Evolutionary conservation across 352 stramenopile genomes (phyloP).

Genomic region (Pythium dissimile): DNA sequence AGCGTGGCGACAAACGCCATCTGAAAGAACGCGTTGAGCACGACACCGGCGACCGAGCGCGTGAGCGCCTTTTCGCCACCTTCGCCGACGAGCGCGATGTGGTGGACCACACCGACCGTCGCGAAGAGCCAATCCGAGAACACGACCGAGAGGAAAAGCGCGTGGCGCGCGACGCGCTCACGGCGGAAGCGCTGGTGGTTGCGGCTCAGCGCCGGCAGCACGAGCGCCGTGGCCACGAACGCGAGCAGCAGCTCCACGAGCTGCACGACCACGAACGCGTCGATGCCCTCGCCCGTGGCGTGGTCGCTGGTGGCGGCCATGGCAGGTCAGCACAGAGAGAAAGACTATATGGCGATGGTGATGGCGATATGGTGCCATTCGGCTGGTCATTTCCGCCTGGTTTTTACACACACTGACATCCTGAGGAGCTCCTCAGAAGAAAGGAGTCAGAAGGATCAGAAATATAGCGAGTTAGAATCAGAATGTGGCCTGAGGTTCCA

Average conservation of each 20-base stretch:
- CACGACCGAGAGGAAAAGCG: slow-evolving; percentile 49
- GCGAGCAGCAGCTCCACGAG: slow-evolving; percentile 25
- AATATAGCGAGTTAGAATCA: too few relatives aligned
- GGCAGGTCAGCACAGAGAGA: background rate
- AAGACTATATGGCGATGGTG: background rate
- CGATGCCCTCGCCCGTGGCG: background rate
- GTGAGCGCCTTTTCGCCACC: slow-evolving; percentile 30
- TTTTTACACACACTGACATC: too few relatives aligned
- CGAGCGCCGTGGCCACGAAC: slow-evolving; percentile 19
- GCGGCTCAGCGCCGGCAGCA: slow-evolving; percentile 31
- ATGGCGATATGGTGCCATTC: background rate
- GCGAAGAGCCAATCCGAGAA: slow-evolving; percentile 60
- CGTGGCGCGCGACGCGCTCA: slow-evolving; percentile 1
- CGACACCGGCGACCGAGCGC: slow-evolving; percentile 36
- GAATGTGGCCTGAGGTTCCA: too few relatives aligned
- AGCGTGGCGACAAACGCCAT: slow-evolving; percentile 46
- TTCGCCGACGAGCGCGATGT: slow-evolving; percentile 55
- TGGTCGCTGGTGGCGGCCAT: slow-evolving; percentile 5
- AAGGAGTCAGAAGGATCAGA: slow-evolving; percentile 12
- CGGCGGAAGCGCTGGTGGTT: slow-evolving; percentile 15
- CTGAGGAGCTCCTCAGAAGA: background rate
- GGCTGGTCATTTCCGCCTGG: background rate
- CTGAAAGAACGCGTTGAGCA: slow-evolving; percentile 26
- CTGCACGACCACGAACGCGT: slow-evolving; percentile 17
- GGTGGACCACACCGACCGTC: slow-evolving; percentile 41